Base-by-base conservation (phyloP, 345 rosid species). In the Arabidopsis arenosa region DNA sequence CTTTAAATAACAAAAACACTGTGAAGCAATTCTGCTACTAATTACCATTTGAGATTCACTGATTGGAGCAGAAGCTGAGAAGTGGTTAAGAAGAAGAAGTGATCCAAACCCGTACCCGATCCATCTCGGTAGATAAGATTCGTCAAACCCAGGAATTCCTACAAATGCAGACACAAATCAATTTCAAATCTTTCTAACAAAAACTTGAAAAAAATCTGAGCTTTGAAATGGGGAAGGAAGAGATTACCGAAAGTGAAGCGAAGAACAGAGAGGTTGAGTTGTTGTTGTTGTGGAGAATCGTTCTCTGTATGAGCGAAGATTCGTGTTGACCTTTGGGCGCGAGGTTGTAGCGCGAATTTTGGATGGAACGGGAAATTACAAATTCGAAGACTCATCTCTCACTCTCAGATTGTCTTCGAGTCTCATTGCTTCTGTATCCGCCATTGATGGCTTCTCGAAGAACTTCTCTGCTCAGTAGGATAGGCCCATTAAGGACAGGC, bases 31-130 rank as follows among this genome's bases (percentile, higher is more conserved):
- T 17, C 8, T 28, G 39, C 5, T 57, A 9, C 26, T 21, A 58
- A 2, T 17, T 66, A 80, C 83, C 80, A 80, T 33, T 47, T 80
- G 83, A 55, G 80, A 35, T 43, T 64, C 75, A 10, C 26, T 75
- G 66, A 28, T 37, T 41, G 83, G 73, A 61, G 28, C 56, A 1
- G 77, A 80, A 71, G 80, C 74, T n/a, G 76, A 70, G 4, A 80
- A 80, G 17, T 80, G 80, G 1, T 76, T 76, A 4, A 90, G 87
- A 82, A 92, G 86, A 75, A 94, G 77, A 68, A 94, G 93, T 30
- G 96, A 90, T 26, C 98, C 96, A 68, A 94, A 92, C 52, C 98
- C 97, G 79, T 85, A 94, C 0, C 97, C 98, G 4, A 94, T 85
- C 90, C 90, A 94, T 80, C 96, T 85, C 28, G 98, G 98, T 67